phyloP scores from a whole-genome alignment of 1,284 basidiomycete species.

The Cutaneotrichosporon cavernicola region DNA sequence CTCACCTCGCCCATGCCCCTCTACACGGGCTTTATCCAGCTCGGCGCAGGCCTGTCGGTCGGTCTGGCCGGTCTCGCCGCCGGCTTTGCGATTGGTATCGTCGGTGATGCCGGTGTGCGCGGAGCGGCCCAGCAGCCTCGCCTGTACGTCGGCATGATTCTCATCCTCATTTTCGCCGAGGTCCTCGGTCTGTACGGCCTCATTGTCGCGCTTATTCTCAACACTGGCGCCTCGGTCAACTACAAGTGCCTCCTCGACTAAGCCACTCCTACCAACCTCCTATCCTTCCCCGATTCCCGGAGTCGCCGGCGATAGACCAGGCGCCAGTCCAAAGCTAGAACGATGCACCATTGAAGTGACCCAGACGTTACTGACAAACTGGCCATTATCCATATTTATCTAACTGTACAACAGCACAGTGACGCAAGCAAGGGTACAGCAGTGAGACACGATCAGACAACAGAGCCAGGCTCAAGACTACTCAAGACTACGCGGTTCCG shows the following conservation, averaged over 20 bases:
- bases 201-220: conserved; percentile 60
- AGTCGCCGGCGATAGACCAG: conserved; percentile 1
- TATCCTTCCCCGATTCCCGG: not conserved
- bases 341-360: conserved; percentile 16
- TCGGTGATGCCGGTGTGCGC: conserved; percentile 91
- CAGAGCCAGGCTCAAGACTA: not conserved
- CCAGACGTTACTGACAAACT: not conserved
- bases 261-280: not conserved
- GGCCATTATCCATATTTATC: not conserved
- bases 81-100: conserved; percentile 89
- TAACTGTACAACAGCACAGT: conserved; percentile 3
- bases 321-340: conserved; percentile 12
- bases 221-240: conserved; percentile 53
- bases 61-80: conserved; percentile 85
- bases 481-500: not conserved
- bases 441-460: not conserved
- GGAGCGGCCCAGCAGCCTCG: conserved; percentile 88
- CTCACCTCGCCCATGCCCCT: conserved; percentile 62
- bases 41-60: conserved; percentile 78
- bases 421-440: not conserved
- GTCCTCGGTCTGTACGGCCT: conserved; percentile 68
- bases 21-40: conserved; percentile 81
- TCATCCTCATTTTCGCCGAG: conserved; percentile 91
- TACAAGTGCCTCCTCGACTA: conserved; percentile 29
- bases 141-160: conserved; percentile 78